phyloP scores from a whole-genome alignment of 306 rosid species.

The Cucumis hystrix region DNA sequence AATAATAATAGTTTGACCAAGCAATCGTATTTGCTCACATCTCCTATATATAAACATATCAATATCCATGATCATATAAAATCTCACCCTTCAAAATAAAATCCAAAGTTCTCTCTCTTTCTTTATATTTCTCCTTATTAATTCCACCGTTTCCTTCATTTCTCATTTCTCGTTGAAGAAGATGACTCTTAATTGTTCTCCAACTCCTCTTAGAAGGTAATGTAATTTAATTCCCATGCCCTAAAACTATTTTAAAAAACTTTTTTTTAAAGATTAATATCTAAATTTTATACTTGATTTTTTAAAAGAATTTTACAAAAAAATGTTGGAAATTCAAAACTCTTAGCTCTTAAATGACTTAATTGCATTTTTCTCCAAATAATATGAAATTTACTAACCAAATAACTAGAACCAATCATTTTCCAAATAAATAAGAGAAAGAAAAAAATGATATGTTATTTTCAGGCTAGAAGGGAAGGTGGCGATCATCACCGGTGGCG shows the following conservation, averaged over 20 bases:
- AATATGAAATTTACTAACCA: too few species aligned
- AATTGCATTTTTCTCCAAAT: too few species aligned
- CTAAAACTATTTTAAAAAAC: too few species aligned
- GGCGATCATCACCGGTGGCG: conserved; percentile 29
- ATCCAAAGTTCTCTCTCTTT: not conserved
- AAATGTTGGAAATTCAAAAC: too few species aligned
- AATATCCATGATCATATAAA: not conserved
- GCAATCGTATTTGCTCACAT: not conserved
- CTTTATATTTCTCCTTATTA: not conserved
- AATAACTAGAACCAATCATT: too few species aligned
- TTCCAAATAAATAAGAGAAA: too few species aligned
- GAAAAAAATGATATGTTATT: not conserved
- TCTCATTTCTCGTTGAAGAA: not conserved
- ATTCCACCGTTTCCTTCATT: not conserved
- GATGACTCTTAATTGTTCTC: not conserved
- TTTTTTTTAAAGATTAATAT: too few species aligned
- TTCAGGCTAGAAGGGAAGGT: conserved; percentile 21
- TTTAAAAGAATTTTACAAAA: too few species aligned
- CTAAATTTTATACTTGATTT: too few species aligned
- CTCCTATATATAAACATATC: not conserved
- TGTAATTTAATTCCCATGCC: not conserved
- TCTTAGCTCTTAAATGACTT: too few species aligned
- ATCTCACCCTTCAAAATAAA: not conserved
- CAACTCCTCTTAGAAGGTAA: not conserved
- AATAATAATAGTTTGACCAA: not conserved